Conservation (phyloP, 768 basidiomycete species). For the Kondoa subrosea region DNA sequence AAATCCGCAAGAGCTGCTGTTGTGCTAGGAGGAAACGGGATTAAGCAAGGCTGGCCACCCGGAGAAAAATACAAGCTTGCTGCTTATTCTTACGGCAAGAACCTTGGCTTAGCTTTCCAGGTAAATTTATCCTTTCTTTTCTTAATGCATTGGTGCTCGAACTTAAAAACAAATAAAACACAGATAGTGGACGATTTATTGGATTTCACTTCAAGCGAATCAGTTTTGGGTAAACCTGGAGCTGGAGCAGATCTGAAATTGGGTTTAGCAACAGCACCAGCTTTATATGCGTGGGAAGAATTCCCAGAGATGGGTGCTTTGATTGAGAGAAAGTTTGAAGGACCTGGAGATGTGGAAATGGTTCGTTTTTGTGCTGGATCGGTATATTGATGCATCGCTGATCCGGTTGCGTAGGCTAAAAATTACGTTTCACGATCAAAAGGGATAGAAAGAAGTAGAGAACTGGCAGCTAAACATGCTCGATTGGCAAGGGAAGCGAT, state of each 20-base stretch:
- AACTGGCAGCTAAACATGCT: slow-evolving; percentile 58
- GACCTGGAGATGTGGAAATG: slow-evolving; percentile 60
- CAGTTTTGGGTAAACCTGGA: slow-evolving; percentile 66
- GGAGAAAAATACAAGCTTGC: slow-evolving; percentile 73
- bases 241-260: slow-evolving; percentile 67
- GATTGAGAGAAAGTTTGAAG: slow-evolving; percentile 59
- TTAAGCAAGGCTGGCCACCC: slow-evolving; percentile 35
- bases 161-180: slow-evolving; percentile 28
- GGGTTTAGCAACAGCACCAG: slow-evolving; percentile 71
- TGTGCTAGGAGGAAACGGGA: slow-evolving; percentile 59
- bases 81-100: slow-evolving; percentile 78
- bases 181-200: slow-evolving; percentile 90
- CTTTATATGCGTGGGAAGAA: slow-evolving; percentile 71
- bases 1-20: slow-evolving; percentile 70
- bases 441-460: slow-evolving; percentile 59
- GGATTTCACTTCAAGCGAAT: slow-evolving; percentile 67
- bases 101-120: slow-evolving; percentile 90
- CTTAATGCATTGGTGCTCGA: background rate
- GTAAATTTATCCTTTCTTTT: slow-evolving; percentile 37
- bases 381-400: slow-evolving; percentile 10
- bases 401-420: slow-evolving; percentile 41
- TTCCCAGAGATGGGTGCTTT: slow-evolving; percentile 57
- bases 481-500: slow-evolving; percentile 58
- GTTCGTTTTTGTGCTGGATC: slow-evolving; percentile 34
- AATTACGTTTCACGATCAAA: slow-evolving; percentile 51